Evolutionary conservation across 2,329 filamentous ascomycete species (phyloP), one percentile per base, ranked within the genome.

Genomic region (Ascochyta viciae-villosae): DNA sequence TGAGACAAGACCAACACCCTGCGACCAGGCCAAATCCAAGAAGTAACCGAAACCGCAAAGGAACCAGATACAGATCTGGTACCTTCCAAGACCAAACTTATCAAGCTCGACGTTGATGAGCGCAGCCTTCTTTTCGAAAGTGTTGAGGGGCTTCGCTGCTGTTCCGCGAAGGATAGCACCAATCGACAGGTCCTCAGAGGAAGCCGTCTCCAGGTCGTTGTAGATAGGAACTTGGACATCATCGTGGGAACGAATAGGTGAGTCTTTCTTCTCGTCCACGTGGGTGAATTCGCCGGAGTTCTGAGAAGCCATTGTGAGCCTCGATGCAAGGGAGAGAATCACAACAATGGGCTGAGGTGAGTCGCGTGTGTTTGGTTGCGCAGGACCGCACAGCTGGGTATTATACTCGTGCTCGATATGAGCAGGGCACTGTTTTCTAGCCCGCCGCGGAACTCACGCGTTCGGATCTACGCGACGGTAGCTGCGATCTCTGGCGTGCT

Each of bases 1-100:
- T 2, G 66, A 59, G 24, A 67, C 66, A 26, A 71, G 42, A 24
- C 68, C 68, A 6, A 71, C 67, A 44, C 68, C 67, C 33, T 71
- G 67, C 12, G 66, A 53, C 68, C 68, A 71, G n/a, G 68, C 66
- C n/a, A 71, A 57, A 29, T 71, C 68, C 24, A 71, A 55, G 34
- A 71, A 71, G 44, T 71, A 71, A 19, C 68, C 68, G 40, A 71
- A 71, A 13, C 68, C 68, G 44, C 68, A 71, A 9, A 71, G 66
- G 29, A 71, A 68, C 68, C 68, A 71, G 46, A 71, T 70, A 45
- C 68, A 71, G 58, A 70, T 63, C 27, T 71, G 68, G 31, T 71
- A 71, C 35, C 43, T 61, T 13, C 68, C 67, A 43, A 71, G 59
- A 9, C 68, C 68, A 24, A 71, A 70, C n/a, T 67, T 68, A 51